Percentiles rank a stretch among this genome's conserved stretches.
Evolutionary conservation across 73 alveolate genomes (phyloP).

Genomic region (Uronychia binucleata): DNA sequence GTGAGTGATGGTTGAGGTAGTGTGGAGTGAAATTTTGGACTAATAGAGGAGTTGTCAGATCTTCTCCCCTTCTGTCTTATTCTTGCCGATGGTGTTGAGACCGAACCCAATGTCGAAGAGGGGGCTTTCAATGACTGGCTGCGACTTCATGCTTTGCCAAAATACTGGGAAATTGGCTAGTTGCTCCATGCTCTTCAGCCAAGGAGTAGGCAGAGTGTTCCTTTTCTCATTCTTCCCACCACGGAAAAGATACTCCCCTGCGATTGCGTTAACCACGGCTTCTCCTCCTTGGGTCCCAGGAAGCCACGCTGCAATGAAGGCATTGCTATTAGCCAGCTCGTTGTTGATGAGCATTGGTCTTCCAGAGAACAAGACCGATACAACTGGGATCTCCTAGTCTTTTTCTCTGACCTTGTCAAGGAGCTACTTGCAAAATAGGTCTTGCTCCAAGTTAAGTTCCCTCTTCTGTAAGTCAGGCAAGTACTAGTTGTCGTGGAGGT

Average conservation of each 20-base stretch:
- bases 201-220: constrained; percentile 49
- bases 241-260: constrained; percentile 59
- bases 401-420: constrained; percentile 3
- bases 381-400: constrained; percentile 26
- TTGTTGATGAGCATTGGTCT: constrained; percentile 51
- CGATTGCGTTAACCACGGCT: constrained; percentile 37
- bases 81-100: constrained; percentile 10
- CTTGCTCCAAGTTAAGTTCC: constrained; percentile 27
- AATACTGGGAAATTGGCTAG: constrained; percentile 45
- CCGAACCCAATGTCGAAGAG: constrained; percentile 41
- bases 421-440: constrained; percentile 20
- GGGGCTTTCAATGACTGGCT: constrained; percentile 24
- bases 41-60: too few species aligned
- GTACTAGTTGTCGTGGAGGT: constrained; percentile 35
- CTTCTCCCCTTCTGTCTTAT: too few species aligned
- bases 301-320: constrained; percentile 61
- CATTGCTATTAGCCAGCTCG: constrained; percentile 3
- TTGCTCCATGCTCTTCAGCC: constrained; percentile 39
- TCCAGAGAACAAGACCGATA: constrained; percentile 49
- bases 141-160: constrained; percentile 12
- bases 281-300: constrained; percentile 73
- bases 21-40: too few species aligned
- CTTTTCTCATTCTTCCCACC: neutral
- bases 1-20: too few species aligned
- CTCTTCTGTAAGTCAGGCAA: constrained; percentile 22